Evolutionary conservation across 371 early-diverging fungal genomes (phyloP), one percentile per base, ranked within the genome.

Genomic region (Actinomucor elegans): DNA sequence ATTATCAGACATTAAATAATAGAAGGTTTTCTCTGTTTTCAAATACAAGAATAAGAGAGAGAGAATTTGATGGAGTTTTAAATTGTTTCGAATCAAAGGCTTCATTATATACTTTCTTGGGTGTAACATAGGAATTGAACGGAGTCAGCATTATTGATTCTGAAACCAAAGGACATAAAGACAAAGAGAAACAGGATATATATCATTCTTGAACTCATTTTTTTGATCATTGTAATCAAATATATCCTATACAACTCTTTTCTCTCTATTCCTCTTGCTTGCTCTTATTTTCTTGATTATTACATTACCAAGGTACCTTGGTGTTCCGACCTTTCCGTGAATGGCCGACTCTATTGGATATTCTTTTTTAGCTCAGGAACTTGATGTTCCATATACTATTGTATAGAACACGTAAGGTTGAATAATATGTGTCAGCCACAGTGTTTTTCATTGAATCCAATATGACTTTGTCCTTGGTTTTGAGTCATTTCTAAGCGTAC

Each of bases 281-380:
- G n/a, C n/a, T n/a, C n/a, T n/a, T n/a, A n/a, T n/a, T n/a, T n/a
- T n/a, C n/a, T n/a, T n/a, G n/a, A n/a, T n/a, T n/a, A n/a, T n/a
- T n/a, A n/a, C n/a, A n/a, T n/a, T n/a, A n/a, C n/a, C n/a, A n/a
- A 24, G 14, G 17, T 42, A 35, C 32, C 47, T 55, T 45, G 33
- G 55, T 50, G 47, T 56, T 42, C 64, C 64, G 64, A 64, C 46
- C 33, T 24, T 64, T 64, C 64, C 64, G 64, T 58, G 59, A 64
- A 64, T 47, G 46, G 59, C 64, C 64, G 64, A 58, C 46, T 28
- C 10, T 48, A 14, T 21, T 29, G 24, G 23, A n/a, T 15, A 21
- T 40, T 40, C 40, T n/a, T n/a, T n/a, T n/a, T n/a, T n/a, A n/a
- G 24, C 43, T 43, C 28, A 15, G 43, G 28, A 23, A 24, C 41